These are phyloP conservation scores for Saccharomycopsis guyanensis DNA, from an alignment of 805 yeast genomes.

Conservation along the genomic window DNA sequence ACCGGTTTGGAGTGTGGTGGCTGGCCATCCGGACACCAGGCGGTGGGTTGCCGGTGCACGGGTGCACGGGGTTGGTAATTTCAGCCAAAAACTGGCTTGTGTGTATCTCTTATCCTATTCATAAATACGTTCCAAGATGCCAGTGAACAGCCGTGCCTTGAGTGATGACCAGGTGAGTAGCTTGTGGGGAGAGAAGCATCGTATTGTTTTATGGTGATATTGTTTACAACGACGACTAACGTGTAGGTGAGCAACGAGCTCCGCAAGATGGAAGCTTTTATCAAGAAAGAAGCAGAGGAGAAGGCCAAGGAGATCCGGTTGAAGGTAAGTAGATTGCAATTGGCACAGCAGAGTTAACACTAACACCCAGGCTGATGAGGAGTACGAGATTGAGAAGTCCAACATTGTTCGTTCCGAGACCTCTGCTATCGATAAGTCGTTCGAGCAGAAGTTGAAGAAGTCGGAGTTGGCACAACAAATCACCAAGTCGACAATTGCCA, in stretches of 20 bases:
- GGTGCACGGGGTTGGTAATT: not conserved
- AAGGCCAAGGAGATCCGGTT: constrained; percentile 93
- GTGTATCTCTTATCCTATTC: not conserved
- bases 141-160: constrained; percentile 27
- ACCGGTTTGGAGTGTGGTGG: no score
- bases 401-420: constrained; percentile 89
- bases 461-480: constrained; percentile 91
- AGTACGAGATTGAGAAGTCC: constrained; percentile 96
- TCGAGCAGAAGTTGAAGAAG: constrained; percentile 80
- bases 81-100: not conserved
- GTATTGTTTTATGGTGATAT: not conserved
- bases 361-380: constrained; percentile 71
- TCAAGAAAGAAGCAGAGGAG: constrained; percentile 98
- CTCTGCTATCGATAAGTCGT: constrained; percentile 74
- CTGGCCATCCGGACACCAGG: no score
- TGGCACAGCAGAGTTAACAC: not conserved
- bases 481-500: constrained; percentile 88
- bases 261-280: constrained; percentile 96
- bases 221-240: constrained; percentile 20
- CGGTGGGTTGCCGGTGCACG: no score
- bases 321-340: constrained; percentile 37
- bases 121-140: not conserved
- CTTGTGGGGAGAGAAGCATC: not conserved
- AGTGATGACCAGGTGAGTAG: constrained; percentile 44
- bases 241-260: constrained; percentile 86